Evolutionary conservation across 202 grass and related monocot species (phyloP).

Genomic region (Hordeum pubiflorum): DNA sequence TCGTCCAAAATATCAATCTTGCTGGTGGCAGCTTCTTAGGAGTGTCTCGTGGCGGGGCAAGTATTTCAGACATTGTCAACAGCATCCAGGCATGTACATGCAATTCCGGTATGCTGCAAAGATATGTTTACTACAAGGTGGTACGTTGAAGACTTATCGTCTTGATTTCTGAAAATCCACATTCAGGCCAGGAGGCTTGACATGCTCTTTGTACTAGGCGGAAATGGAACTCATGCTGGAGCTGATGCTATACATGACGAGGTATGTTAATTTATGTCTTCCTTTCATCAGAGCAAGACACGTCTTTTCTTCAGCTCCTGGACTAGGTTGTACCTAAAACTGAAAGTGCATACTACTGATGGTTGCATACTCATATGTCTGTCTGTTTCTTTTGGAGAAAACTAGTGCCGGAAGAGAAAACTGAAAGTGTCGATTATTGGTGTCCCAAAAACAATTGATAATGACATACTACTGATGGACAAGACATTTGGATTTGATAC

Average conservation of each 20-base stretch:
- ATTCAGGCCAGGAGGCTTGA: constrained; percentile 82
- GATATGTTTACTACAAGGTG: neutral
- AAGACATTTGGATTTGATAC: constrained; percentile 99
- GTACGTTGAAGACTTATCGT: neutral
- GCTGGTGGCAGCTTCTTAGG: constrained; percentile 84
- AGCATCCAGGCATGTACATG: constrained; percentile 73
- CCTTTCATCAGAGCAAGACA: neutral
- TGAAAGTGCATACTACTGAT: too few species aligned
- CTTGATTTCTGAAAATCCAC: constrained; percentile 19
- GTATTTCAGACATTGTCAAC: constrained; percentile 76
- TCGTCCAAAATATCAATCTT: constrained; percentile 64
- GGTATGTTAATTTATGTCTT: constrained; percentile 26
- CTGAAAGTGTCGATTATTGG: constrained; percentile 72
- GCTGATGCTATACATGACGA: constrained; percentile 92
- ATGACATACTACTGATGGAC: constrained; percentile 97
- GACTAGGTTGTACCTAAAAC: neutral
- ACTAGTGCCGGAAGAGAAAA: constrained; percentile 86
- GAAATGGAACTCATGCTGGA: constrained; percentile 97
- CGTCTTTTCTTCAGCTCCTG: neutral
- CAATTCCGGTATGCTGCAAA: constrained; percentile 2
- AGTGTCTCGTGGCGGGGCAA: constrained; percentile 73
- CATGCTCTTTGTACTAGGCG: constrained; percentile 94
- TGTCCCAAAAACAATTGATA: constrained; percentile 96
- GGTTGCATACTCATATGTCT: constrained; percentile 22
- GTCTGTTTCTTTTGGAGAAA: neutral